Conservation (phyloP, 148 eudicot genomes). For the Amaranthus cruentus region DNA sequence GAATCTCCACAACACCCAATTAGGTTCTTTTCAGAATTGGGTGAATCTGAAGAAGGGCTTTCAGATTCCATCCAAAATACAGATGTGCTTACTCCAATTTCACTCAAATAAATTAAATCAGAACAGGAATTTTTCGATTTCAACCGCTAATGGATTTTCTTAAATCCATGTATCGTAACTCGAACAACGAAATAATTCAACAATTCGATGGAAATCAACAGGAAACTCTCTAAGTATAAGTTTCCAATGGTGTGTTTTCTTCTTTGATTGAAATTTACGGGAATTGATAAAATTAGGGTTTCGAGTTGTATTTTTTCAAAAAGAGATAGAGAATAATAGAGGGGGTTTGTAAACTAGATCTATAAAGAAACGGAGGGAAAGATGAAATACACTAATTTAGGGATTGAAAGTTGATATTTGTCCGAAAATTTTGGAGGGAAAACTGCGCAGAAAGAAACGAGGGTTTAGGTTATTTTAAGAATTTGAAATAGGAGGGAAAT, state of each 20-base stretch:
- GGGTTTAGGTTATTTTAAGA: constrained; percentile 3
- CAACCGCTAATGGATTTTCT: constrained; percentile 7
- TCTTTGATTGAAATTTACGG: constrained; percentile 1
- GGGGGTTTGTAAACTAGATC: not conserved
- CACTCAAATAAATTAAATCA: not conserved
- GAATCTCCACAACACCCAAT: not conserved
- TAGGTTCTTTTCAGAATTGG: constrained; percentile 10
- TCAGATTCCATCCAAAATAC: not conserved
- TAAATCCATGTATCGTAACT: not conserved
- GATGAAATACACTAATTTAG: not conserved
- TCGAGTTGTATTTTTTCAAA: constrained; percentile 13
- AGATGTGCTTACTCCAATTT: constrained; percentile 3
- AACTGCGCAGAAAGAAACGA: not conserved
- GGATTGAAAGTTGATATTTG: constrained; percentile 4
- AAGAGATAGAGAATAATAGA: not conserved
- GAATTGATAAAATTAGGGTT: constrained; percentile 15
- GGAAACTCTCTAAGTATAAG: too few species aligned
- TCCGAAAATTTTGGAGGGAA: constrained; percentile 13
- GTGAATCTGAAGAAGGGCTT: constrained; percentile 6
- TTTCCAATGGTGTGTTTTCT: constrained; percentile 5
- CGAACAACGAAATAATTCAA: too few species aligned
- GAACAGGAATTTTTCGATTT: not conserved
- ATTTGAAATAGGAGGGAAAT: constrained; percentile 27
- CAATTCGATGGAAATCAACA: too few species aligned
- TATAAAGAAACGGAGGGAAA: not conserved